Conservation (phyloP, 192 early-diverging fungal species). For the Entomortierella beljakovae region DNA sequence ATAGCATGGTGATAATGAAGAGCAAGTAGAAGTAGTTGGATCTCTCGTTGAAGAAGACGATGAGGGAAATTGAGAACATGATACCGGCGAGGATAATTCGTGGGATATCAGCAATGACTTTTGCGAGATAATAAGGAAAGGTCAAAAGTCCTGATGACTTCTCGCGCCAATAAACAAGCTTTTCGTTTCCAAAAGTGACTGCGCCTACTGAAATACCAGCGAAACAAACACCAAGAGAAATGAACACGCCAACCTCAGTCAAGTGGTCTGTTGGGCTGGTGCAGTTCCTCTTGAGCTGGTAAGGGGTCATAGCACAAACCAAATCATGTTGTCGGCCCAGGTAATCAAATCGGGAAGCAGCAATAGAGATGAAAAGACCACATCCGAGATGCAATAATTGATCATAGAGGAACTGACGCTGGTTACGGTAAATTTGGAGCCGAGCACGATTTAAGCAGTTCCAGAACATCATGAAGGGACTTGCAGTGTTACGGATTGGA, state of each 20-base stretch:
- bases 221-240: conserved; percentile 67
- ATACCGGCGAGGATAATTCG: conserved; percentile 65
- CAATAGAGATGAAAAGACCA: conserved; percentile 64
- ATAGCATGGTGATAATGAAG: conserved; percentile 61
- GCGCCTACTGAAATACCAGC: conserved; percentile 68
- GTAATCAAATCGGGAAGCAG: conserved; percentile 61
- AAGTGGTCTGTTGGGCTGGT: conserved; percentile 43
- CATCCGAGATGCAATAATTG: conserved; percentile 65
- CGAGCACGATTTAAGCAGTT: conserved; percentile 56
- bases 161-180: conserved; percentile 75
- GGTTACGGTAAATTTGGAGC: conserved; percentile 66
- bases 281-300: conserved; percentile 40
- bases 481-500: conserved; percentile 61
- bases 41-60: conserved; percentile 65
- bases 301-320: conserved; percentile 61
- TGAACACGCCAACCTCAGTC: conserved; percentile 65
- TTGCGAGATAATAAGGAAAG: conserved; percentile 73
- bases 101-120: conserved; percentile 70
- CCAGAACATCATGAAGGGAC: conserved; percentile 57
- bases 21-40: conserved; percentile 47
- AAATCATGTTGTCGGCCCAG: conserved; percentile 59
- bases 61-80: conserved; percentile 68
- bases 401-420: conserved; percentile 61
- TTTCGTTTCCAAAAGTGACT: conserved; percentile 73
- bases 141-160: conserved; percentile 66